These are phyloP conservation scores for Cercospora sesami DNA, from an alignment of 2,329 filamentous ascomycete genomes.

Conservation along the genomic window DNA sequence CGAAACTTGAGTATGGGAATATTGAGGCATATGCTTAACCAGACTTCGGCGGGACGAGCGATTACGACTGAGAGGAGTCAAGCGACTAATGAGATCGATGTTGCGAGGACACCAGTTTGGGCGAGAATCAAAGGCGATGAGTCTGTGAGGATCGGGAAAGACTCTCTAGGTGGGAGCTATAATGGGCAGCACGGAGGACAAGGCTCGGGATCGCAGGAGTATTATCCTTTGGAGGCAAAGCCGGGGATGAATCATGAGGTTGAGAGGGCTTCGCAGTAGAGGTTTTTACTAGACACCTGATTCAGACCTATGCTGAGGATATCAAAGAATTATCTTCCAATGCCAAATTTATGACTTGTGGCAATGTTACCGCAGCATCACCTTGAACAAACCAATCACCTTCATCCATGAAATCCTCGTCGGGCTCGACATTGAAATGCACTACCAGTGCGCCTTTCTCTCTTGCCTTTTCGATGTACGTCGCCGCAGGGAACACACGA, in stretches of 20 bases:
- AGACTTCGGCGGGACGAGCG: conserved; percentile 13
- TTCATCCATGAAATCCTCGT: background rate
- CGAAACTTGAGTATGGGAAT: conserved; percentile 1
- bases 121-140: conserved; percentile 13
- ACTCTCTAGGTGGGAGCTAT: background rate
- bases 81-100: conserved; percentile 7
- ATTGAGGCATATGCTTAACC: conserved; percentile 13
- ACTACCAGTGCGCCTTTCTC: background rate
- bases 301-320: too few species aligned
- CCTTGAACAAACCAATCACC: background rate
- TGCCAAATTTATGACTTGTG: background rate
- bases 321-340: background rate
- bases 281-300: too few species aligned
- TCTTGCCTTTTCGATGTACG: background rate
- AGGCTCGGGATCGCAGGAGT: background rate
- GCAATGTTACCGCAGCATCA: background rate
- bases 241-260: background rate
- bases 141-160: conserved; percentile 7
- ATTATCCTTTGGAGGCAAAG: background rate
- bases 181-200: background rate
- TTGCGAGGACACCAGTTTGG: conserved; percentile 12
- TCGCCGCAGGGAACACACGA: background rate
- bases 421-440: background rate
- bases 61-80: conserved; percentile 20
- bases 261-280: conserved; percentile 1